Percentiles rank a stretch among this genome's conserved stretches.
These are phyloP conservation scores for Aureobasidium sp. DNA, from an alignment of 2,329 filamentous ascomycete genomes.

Conservation along the genomic window DNA sequence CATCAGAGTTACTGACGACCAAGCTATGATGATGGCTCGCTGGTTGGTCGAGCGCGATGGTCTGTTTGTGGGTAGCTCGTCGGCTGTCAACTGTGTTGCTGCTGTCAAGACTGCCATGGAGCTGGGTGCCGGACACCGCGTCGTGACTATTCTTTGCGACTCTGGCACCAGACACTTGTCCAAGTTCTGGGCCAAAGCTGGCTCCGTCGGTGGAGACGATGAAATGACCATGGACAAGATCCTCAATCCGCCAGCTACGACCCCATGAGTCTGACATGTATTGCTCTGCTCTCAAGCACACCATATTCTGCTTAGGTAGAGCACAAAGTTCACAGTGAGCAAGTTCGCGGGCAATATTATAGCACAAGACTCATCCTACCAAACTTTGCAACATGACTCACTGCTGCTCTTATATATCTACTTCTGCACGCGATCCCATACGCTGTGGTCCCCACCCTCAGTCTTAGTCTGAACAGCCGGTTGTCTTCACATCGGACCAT, in stretches of 20 bases:
- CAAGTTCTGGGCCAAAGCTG: constrained; percentile 75
- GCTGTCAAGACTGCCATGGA: constrained; percentile 62
- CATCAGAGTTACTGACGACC: constrained; percentile 76
- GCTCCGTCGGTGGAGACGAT: constrained; percentile 51
- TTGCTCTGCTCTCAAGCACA: not conserved
- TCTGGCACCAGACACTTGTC: constrained; percentile 67
- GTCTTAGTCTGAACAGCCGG: too few species aligned
- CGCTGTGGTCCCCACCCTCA: too few species aligned
- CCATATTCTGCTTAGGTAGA: too few species aligned
- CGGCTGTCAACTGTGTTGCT: constrained; percentile 77
- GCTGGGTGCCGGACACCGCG: constrained; percentile 50
- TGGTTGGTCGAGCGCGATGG: constrained; percentile 96
- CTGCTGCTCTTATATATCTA: too few species aligned
- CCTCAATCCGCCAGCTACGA: not conserved
- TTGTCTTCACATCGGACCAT: too few species aligned
- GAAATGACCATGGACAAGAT: constrained; percentile 51
- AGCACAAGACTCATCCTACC: too few species aligned
- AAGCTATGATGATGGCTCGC: constrained; percentile 88
- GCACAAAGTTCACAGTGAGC: too few species aligned
- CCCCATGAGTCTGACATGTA: not conserved
- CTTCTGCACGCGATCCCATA: too few species aligned
- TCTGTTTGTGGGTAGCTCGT: constrained; percentile 89
- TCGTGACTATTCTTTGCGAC: constrained; percentile 83
- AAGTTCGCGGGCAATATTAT: too few species aligned
- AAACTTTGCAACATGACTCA: too few species aligned